Conservation (phyloP, 345 rosid genomes). For the Xanthoceras sorbifolium region DNA sequence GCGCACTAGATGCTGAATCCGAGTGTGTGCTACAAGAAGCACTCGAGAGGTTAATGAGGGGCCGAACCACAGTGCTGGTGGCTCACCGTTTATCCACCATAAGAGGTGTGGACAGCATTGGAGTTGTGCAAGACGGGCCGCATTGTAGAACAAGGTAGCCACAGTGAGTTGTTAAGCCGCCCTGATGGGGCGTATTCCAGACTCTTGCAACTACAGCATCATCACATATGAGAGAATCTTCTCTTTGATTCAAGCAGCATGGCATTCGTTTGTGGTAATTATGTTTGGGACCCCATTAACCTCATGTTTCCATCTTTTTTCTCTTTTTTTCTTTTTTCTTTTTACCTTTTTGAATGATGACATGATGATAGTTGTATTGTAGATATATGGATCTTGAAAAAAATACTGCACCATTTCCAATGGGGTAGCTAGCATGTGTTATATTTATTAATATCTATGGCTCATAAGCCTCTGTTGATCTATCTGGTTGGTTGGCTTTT, state of each 20-base stretch:
- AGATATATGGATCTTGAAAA: slow-evolving; percentile 53
- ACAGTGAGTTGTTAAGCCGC: slow-evolving; percentile 73
- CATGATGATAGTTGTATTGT: slow-evolving; percentile 53
- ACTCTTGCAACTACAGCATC: slow-evolving; percentile 86
- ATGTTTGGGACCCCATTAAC: slow-evolving; percentile 54
- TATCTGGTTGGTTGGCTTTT: slow-evolving; percentile 28
- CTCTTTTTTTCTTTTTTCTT: slow-evolving; percentile 28
- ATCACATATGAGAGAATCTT: slow-evolving; percentile 73
- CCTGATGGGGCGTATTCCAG: slow-evolving; percentile 88
- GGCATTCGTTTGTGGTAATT: slow-evolving; percentile 45
- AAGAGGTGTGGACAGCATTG: slow-evolving; percentile 86
- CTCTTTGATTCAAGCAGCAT: slow-evolving; percentile 30
- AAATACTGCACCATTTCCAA: slow-evolving; percentile 31
- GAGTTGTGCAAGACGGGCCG: slow-evolving; percentile 94
- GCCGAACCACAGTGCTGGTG: slow-evolving; percentile 88
- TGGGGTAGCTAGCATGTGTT: slow-evolving; percentile 34
- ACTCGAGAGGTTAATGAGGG: slow-evolving; percentile 94
- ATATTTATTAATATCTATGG: slow-evolving; percentile 36
- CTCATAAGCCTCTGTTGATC: slow-evolving; percentile 27
- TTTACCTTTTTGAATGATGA: slow-evolving; percentile 34
- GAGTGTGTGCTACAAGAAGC: slow-evolving; percentile 98
- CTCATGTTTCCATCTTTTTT: slow-evolving; percentile 41
- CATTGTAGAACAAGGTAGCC: slow-evolving; percentile 94
- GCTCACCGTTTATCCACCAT: slow-evolving; percentile 96
- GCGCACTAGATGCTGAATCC: slow-evolving; percentile 97